These are phyloP conservation scores for Fusarium verticillioides DNA, from an alignment of 2,329 filamentous ascomycete species.

Conservation along the genomic window DNA sequence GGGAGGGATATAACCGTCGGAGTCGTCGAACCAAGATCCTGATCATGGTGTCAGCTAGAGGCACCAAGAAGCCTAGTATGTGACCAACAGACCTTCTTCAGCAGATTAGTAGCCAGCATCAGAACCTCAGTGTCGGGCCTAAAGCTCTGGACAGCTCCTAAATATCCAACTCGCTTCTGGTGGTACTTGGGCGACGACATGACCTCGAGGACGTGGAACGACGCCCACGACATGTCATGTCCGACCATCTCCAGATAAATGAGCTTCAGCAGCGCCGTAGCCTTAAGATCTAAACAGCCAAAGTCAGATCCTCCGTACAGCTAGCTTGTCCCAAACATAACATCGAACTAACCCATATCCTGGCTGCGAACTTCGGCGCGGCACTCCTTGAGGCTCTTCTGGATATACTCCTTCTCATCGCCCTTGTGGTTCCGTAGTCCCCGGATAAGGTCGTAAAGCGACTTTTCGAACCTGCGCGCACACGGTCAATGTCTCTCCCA, in stretches of 20 bases:
- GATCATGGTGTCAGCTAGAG: background rate
- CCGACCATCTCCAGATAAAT: constrained; percentile 99
- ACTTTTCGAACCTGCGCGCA: constrained; percentile 91
- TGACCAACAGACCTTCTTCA: constrained; percentile 79
- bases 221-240: constrained; percentile 99
- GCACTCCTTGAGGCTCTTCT: constrained; percentile 94
- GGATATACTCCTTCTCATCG: constrained; percentile 93
- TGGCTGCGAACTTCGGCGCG: constrained; percentile 89
- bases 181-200: constrained; percentile 97
- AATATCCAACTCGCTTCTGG: constrained; percentile 94
- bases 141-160: constrained; percentile 96
- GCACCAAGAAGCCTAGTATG: background rate
- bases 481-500: constrained; percentile 33
- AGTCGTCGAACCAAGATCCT: constrained; percentile 78
- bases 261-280: constrained; percentile 93
- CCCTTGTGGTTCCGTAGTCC: constrained; percentile 96
- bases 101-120: constrained; percentile 94
- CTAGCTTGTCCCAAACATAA: background rate
- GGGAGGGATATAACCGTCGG: constrained; percentile 85
- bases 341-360: constrained; percentile 79
- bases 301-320: background rate
- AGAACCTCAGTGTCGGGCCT: constrained; percentile 94
- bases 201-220: constrained; percentile 97
- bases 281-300: constrained; percentile 81
- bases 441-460: constrained; percentile 97